Evolutionary conservation across 805 yeast species (phyloP), one percentile per base, ranked within the genome.

Genomic region (Clavispora santaluciae): DNA sequence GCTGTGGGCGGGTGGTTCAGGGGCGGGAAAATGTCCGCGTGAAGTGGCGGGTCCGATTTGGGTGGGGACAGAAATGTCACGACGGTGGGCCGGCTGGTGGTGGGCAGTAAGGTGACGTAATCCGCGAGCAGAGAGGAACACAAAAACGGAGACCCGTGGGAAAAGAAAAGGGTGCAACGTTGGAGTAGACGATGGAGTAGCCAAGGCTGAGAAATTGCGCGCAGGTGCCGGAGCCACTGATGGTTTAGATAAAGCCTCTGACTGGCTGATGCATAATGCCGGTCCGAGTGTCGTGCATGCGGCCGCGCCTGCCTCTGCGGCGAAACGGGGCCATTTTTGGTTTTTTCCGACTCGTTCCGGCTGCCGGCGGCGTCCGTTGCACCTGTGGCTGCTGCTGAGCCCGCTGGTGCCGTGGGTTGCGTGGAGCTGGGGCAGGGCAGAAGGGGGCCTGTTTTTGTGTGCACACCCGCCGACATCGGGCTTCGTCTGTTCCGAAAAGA

Each of bases 211-310:
- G 43, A 40, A 34, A 36, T 22, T 22, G 22, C 28, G 42, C 42
- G 39, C 24, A 24, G 35, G 23, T 17, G 29, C 24, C 40, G 38
- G 31, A 42, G 20, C 26, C 12, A 46, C 54, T 50, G 54, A 50
- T 50, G 34, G 39, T 46, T 44, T 50, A 50, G 54, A 50, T 50
- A 50, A 50, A 30, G 24, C 20, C 22, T 35, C 23, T 35, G 38
- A 43, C 41, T 36, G 46, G 44, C 33, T 35, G 36, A 33, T 21
- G 31, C 31, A 28, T 15, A 15, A 13, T 13, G 30, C 20, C 31
- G 31, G 31, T 28, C 31, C 20, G 31, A 28, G 9, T 16, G 12
- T 28, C 20, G 20, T 28, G 31, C 35, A 21, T 31, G 5, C 11
- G 6, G 33, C 4, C n/a, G 21, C 21, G 15, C 33, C 21, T 17